Conservation (phyloP, 805 yeast genomes). For the Hanseniaspora meyeri region DNA sequence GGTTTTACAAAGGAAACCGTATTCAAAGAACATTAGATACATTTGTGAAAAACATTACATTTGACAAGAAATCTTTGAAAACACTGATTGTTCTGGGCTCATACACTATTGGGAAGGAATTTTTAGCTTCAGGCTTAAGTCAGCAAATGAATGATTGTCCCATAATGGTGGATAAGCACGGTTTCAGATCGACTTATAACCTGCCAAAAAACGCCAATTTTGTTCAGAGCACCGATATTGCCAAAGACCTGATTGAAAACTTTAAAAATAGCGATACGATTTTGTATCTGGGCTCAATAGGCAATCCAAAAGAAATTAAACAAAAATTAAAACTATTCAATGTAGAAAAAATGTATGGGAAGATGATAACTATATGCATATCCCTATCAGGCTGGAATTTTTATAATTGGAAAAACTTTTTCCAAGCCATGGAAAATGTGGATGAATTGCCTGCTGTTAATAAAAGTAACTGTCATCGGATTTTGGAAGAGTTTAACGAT, state of each 20-base stretch:
- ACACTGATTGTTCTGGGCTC: constrained; percentile 61
- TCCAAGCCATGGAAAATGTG: constrained; percentile 1
- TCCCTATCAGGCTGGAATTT: constrained; percentile 14
- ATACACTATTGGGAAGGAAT: constrained; percentile 86
- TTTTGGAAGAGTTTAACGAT: constrained; percentile 3
- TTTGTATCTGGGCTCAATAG: constrained; percentile 8
- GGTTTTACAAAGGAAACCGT: neutral
- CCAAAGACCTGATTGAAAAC: constrained; percentile 13
- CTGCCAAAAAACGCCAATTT: constrained; percentile 7
- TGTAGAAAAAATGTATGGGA: constrained; percentile 1
- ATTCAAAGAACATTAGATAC: constrained; percentile 16
- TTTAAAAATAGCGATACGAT: neutral
- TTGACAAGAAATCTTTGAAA: constrained; percentile 27
- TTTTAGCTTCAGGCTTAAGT: constrained; percentile 59
- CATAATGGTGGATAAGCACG: constrained; percentile 1
- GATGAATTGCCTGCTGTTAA: neutral
- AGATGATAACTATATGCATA: constrained; percentile 11
- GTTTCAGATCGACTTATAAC: constrained; percentile 4
- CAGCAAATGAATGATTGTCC: constrained; percentile 7
- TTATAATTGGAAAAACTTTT: constrained; percentile 5
- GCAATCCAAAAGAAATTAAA: constrained; percentile 1
- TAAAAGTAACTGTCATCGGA: neutral
- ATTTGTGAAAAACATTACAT: constrained; percentile 1
- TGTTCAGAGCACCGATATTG: constrained; percentile 21
- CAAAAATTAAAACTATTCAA: neutral